Evolutionary conservation across 2,329 filamentous ascomycete genomes (phyloP).

Genomic region (Alternaria sp.): DNA sequence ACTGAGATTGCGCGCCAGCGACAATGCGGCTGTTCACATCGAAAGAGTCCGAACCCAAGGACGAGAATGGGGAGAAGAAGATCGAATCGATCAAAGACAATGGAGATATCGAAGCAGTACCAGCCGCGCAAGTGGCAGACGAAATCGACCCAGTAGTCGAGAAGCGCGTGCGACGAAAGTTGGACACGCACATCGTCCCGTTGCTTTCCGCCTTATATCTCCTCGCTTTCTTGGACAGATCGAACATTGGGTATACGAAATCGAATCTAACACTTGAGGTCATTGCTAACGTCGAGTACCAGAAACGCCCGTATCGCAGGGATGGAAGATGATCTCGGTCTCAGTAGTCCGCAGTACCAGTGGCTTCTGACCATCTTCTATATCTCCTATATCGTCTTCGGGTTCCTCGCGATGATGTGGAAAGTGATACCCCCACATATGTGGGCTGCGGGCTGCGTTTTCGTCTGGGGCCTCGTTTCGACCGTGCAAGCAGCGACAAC

Average conservation of each 20-base stretch:
- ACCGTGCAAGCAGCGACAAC: conserved; percentile 43
- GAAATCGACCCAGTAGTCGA: conserved; percentile 33
- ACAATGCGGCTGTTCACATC: not conserved
- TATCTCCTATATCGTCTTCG: conserved; percentile 51
- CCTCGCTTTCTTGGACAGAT: conserved; percentile 49
- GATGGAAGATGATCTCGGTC: conserved; percentile 46
- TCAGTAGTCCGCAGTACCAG: conserved; percentile 39
- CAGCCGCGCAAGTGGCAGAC: not conserved
- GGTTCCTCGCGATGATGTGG: conserved; percentile 50
- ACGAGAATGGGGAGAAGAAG: not conserved
- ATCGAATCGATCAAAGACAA: not conserved
- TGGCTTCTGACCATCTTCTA: conserved; percentile 53
- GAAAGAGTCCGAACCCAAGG: not conserved
- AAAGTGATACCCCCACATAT: conserved; percentile 48
- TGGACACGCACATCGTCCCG: conserved; percentile 44
- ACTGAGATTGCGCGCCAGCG: not conserved
- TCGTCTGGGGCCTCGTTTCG: conserved; percentile 48
- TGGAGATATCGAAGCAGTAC: conserved; percentile 14
- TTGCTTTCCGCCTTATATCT: conserved; percentile 47
- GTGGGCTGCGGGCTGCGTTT: conserved; percentile 48
- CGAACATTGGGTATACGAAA: conserved; percentile 47
- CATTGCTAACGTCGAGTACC: not conserved
- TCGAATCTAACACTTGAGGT: not conserved
- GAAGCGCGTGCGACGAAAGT: conserved; percentile 39
- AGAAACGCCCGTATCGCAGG: conserved; percentile 55